Evolutionary conservation across 2,329 filamentous ascomycete genomes (phyloP), one percentile per base, ranked within the genome.

Genomic region (Nectriaceae sp.): DNA sequence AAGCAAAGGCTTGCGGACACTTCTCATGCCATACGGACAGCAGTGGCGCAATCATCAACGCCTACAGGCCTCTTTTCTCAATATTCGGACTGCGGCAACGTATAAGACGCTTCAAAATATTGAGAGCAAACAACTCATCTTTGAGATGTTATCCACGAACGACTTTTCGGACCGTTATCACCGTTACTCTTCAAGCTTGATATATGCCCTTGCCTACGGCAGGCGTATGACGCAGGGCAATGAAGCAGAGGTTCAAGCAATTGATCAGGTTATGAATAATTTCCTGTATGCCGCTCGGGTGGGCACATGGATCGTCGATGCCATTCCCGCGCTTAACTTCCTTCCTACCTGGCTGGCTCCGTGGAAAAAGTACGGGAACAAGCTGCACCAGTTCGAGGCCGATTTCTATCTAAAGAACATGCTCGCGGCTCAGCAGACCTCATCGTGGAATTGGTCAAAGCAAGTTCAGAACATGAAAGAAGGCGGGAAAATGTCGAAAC

Each of bases 81-180:
- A 54, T 3, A 39, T 50, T 0, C 56, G 52, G 49, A 66, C 60
- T 33, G 67, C 43, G 40, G 57, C 57, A 2, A 66, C 64, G 0
- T 78, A 77, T 47, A 63, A 63, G 15, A 61, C 65, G 0, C 53
- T 79, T 0, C 74, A 77, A 52, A 71, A 76, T 10, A 63, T 77
- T 5, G 76, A 78, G 52, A 72, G 69, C 21, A 71, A 67, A 44
- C 73, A 77, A 42, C 53, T 77, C 1, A 49, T 78, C 1, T 62
- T 61, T 15, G 72, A 77, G 11, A 56, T 78, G 0, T 50, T 78
- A 2, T 45, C 63, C 41, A 61, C 63, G 16, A 43, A 55, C 4
- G 62, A 69, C 37, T 64, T 65, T 42, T 55, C 63, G 15, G 52
- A 53, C n/a, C 53, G 65, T n/a, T 61, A 66, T 19, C 67, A 74